Percentiles rank a stretch among this genome's conserved stretches.
phyloP scores from a whole-genome alignment of 2,329 filamentous ascomycete species.

The Aspergillus sp. region DNA sequence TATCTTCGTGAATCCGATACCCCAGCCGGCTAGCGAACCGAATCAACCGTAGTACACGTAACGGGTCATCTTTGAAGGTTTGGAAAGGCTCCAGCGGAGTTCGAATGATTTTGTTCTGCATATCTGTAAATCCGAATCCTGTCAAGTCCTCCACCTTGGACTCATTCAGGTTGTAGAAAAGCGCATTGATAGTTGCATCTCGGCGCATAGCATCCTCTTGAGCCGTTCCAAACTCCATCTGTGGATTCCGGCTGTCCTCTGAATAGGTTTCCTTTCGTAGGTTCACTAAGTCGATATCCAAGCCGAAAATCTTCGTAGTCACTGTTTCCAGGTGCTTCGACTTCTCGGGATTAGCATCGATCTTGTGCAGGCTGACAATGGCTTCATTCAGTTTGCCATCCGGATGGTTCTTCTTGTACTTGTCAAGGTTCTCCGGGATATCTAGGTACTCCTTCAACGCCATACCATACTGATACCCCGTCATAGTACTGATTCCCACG shows the following conservation, averaged over 20 bases:
- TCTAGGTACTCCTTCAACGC: conserved; percentile 38
- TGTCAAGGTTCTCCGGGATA: conserved; percentile 30
- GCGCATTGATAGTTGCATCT: conserved; percentile 88
- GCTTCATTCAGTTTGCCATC: conserved; percentile 51
- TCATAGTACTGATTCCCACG: conserved; percentile 43
- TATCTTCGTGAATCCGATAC: conserved; percentile 66
- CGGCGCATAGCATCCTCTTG: conserved; percentile 81
- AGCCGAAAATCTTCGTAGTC: conserved; percentile 72
- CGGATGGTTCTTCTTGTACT: conserved; percentile 39
- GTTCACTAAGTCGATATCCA: conserved; percentile 93
- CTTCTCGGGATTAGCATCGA: conserved; percentile 87
- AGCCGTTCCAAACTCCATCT: conserved; percentile 88
- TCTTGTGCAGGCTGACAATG: conserved; percentile 73
- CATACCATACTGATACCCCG: conserved; percentile 40
- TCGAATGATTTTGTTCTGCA: conserved; percentile 63
- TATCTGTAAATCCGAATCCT: conserved; percentile 61
- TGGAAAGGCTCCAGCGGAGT: conserved; percentile 82
- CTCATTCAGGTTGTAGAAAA: conserved; percentile 90
- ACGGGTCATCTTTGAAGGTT: conserved; percentile 89
- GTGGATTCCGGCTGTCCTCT: conserved; percentile 79
- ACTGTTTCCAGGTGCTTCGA: conserved; percentile 93
- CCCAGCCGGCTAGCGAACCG: conserved; percentile 79
- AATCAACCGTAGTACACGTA: conserved; percentile 77
- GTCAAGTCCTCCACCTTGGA: conserved; percentile 78
- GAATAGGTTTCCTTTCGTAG: conserved; percentile 84